A percentile compares a stretch with the other conserved stretches of the same genome.
Evolutionary conservation across 805 yeast species (phyloP).

Genomic region (Pichia deserticola): DNA sequence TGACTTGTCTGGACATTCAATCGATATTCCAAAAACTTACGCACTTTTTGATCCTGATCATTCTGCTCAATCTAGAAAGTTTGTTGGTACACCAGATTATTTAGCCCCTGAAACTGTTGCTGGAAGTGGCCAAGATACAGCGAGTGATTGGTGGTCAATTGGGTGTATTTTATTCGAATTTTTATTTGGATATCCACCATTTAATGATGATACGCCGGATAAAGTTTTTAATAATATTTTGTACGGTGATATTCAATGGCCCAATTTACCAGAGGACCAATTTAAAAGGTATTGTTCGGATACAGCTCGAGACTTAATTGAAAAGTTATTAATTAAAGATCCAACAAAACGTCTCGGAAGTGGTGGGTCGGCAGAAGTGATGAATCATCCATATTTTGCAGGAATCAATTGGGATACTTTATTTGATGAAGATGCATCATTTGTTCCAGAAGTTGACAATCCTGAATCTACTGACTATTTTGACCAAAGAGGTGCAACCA

Average conservation of each 20-base stretch:
- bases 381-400: slow-evolving; percentile 67
- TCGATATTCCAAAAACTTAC: slow-evolving; percentile 30
- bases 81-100: slow-evolving; percentile 97
- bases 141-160: slow-evolving; percentile 98
- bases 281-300: slow-evolving; percentile 45
- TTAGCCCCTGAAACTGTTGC: slow-evolving; percentile 92
- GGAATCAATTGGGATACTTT: slow-evolving; percentile 69
- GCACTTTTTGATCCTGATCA: slow-evolving; percentile 66
- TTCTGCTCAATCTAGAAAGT: slow-evolving; percentile 46
- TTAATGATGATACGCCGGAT: slow-evolving; percentile 75
- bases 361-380: slow-evolving; percentile 76
- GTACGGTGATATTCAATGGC: slow-evolving; percentile 77
- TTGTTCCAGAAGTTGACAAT: slow-evolving; percentile 69
- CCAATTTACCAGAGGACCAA: slow-evolving; percentile 51
- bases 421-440: slow-evolving; percentile 66
- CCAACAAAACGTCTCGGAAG: slow-evolving; percentile 66
- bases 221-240: slow-evolving; percentile 77
- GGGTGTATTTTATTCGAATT: slow-evolving; percentile 95
- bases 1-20: slow-evolving; percentile 2
- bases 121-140: slow-evolving; percentile 75
- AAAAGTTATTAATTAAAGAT: slow-evolving; percentile 51
- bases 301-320: slow-evolving; percentile 69
- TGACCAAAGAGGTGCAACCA: slow-evolving; percentile 80
- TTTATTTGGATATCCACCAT: slow-evolving; percentile 90
- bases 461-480: slow-evolving; percentile 90